Percentiles rank a stretch among this genome's conserved stretches.
Evolutionary conservation across 495 filamentous ascomycete species (phyloP).

Genomic region (Penicillium riverlandense): DNA sequence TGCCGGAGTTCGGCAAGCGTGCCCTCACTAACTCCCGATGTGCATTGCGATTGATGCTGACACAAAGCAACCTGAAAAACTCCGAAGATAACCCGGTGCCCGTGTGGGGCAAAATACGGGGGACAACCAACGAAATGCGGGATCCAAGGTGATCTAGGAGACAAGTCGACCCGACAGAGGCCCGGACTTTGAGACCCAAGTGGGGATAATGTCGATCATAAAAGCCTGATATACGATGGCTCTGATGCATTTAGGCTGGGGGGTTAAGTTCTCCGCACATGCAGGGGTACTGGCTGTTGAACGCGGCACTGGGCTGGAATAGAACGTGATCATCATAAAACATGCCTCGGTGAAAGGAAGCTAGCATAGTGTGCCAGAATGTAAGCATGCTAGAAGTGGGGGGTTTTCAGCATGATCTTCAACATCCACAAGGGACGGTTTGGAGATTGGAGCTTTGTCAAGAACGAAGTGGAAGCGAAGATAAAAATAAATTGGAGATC

Average conservation of each 20-base stretch:
- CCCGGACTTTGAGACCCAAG: neutral
- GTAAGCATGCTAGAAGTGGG: too few relatives aligned
- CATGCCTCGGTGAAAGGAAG: too few relatives aligned
- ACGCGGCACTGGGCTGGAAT: constrained; percentile 3
- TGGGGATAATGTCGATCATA: neutral
- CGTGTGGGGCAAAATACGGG: neutral
- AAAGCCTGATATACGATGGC: neutral
- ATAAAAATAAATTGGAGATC: too few relatives aligned
- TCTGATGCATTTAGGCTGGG: neutral
- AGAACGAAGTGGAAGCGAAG: too few relatives aligned
- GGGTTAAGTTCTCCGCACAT: constrained; percentile 9
- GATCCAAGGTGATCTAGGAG: neutral
- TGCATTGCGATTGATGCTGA: neutral
- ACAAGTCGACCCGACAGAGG: neutral
- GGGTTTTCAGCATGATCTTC: too few relatives aligned
- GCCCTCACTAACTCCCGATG: constrained; percentile 2
- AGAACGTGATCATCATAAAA: too few relatives aligned
- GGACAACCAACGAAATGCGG: too few relatives aligned
- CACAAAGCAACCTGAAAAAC: neutral
- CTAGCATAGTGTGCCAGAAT: too few relatives aligned
- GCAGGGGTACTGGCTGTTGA: constrained; percentile 6
- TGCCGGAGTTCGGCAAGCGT: constrained; percentile 7
- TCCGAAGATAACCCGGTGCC: constrained; percentile 8
- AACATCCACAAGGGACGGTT: too few relatives aligned
- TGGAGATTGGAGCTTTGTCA: too few relatives aligned